Conservation (phyloP, 2,329 filamentous ascomycete species). For the Alternaria panax region DNA sequence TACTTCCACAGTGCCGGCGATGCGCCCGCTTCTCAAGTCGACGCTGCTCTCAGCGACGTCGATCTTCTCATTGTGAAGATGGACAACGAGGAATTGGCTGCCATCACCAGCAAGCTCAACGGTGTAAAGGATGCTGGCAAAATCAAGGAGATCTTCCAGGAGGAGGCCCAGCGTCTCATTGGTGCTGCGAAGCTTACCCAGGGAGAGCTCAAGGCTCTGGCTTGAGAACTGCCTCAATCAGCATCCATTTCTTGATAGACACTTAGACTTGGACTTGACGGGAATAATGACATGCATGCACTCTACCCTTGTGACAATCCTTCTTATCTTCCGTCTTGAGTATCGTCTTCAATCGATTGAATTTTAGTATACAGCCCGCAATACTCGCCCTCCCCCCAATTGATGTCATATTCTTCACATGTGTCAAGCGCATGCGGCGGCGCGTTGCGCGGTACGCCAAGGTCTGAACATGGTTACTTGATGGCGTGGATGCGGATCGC, state of each 20-base stretch:
- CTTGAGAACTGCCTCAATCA: slow-evolving; percentile 19
- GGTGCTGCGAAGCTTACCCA: slow-evolving; percentile 86
- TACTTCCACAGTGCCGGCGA: slow-evolving; percentile 79
- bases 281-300: slow-evolving; percentile 16
- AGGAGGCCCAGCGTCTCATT: slow-evolving; percentile 79
- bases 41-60: slow-evolving; percentile 82
- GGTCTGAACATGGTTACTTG: slow-evolving; percentile 13
- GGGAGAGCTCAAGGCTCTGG: slow-evolving; percentile 75
- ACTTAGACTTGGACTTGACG: slow-evolving; percentile 22
- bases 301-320: neutral
- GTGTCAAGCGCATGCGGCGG: slow-evolving; percentile 8
- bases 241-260: slow-evolving; percentile 21
- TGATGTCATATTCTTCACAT: slow-evolving; percentile 2
- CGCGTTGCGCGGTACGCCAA: slow-evolving; percentile 13
- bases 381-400: neutral
- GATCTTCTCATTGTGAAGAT: slow-evolving; percentile 88
- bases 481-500: slow-evolving; percentile 12
- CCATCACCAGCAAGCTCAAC: slow-evolving; percentile 79
- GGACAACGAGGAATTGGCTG: slow-evolving; percentile 88
- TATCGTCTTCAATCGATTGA: neutral
- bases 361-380: neutral
- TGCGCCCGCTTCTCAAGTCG: slow-evolving; percentile 79
- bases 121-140: slow-evolving; percentile 78
- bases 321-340: neutral
- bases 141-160: slow-evolving; percentile 84